A percentile compares a stretch with the other conserved stretches of the same genome.
Conservation (phyloP, 202 grass and related monocot genomes). For the Carex arenaria region DNA sequence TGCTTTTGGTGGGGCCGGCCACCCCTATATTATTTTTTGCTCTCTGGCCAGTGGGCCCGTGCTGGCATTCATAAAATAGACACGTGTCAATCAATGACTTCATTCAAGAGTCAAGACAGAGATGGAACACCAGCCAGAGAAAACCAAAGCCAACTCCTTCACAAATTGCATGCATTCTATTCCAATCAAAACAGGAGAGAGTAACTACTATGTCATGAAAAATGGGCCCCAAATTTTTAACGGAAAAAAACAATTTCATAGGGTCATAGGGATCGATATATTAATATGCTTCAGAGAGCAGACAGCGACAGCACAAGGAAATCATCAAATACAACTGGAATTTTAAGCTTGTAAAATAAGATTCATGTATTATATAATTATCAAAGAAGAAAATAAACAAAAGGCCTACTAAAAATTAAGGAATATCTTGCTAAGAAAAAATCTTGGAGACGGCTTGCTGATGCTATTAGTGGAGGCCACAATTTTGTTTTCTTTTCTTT, state of each 20-base stretch:
- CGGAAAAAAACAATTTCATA: neutral
- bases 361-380: neutral
- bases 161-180: slow-evolving; percentile 13
- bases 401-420: neutral
- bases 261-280: neutral
- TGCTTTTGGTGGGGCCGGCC: neutral
- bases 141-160: neutral
- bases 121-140: neutral
- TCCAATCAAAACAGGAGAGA: neutral
- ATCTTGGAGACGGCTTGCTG: neutral
- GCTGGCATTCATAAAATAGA: neutral
- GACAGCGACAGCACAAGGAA: neutral
- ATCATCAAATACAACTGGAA: neutral
- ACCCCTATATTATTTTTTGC: neutral
- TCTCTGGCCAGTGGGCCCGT: neutral
- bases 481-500: neutral
- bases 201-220: neutral
- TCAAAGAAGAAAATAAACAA: neutral
- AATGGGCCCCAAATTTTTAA: slow-evolving; percentile 12
- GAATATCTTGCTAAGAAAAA: neutral
- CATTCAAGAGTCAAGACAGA: neutral
- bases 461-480: neutral
- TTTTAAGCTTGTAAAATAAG: neutral
- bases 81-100: slow-evolving; percentile 14
- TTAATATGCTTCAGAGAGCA: neutral